These are phyloP conservation scores for Fusarium sp. DNA, from an alignment of 2,329 filamentous ascomycete genomes.

Conservation along the genomic window DNA sequence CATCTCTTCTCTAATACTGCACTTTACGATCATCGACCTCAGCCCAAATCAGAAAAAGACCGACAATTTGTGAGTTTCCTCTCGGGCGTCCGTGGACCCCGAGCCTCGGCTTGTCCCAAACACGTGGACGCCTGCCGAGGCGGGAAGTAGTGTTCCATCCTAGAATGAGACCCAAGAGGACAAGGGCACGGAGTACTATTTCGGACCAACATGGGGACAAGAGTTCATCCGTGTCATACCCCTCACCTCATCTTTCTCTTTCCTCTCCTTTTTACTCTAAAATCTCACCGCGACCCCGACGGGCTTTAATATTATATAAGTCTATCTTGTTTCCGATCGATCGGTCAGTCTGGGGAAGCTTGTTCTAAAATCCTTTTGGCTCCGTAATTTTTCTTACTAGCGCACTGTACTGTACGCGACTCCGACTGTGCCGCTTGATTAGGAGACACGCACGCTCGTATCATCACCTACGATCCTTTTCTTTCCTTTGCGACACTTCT, in stretches of 20 bases:
- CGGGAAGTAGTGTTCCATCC: neutral
- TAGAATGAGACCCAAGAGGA: neutral
- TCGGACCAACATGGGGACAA: neutral
- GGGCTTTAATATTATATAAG: neutral
- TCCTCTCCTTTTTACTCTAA: neutral
- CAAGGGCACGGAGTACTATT: neutral
- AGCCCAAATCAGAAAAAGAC: neutral
- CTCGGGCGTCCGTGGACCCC: neutral
- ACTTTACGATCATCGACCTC: neutral
- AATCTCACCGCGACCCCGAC: neutral
- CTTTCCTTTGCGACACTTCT: neutral
- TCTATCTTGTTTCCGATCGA: neutral
- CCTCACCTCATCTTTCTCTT: neutral
- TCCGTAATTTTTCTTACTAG: neutral
- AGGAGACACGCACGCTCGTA: neutral
- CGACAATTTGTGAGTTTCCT: neutral
- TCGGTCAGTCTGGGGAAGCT: neutral
- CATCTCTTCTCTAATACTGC: neutral
- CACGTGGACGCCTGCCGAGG: conserved; percentile 30
- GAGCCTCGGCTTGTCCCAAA: conserved; percentile 32
- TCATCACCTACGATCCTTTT: conserved; percentile 5
- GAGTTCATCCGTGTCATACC: conserved; percentile 18
- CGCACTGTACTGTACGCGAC: neutral
- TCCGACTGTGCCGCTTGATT: neutral
- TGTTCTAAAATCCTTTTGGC: neutral